Conservation (phyloP, 192 early-diverging fungal species). For the Backusella circina region DNA sequence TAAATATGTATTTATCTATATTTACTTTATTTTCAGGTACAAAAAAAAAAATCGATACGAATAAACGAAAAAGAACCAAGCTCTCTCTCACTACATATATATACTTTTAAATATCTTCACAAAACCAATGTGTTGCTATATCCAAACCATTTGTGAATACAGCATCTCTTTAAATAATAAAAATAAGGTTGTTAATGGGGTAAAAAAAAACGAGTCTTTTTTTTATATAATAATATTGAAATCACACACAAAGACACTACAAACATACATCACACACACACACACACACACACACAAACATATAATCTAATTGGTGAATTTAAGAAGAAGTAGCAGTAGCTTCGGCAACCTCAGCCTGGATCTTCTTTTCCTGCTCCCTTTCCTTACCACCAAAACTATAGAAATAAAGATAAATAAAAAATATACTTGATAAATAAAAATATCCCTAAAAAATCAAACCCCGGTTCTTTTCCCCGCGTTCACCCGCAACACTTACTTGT, state of each 20-base stretch:
- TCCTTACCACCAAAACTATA: slow-evolving; percentile 41
- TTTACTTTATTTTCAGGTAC: background rate
- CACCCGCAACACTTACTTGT: slow-evolving; percentile 52
- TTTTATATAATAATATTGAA: background rate
- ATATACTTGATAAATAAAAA: background rate
- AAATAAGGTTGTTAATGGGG: background rate
- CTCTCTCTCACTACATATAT: background rate
- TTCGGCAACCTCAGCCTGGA: background rate
- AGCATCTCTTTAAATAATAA: background rate
- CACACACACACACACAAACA: background rate
- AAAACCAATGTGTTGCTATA: background rate
- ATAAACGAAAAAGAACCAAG: background rate
- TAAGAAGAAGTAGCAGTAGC: background rate
- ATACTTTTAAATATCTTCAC: background rate
- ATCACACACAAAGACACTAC: background rate
- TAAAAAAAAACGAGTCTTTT: background rate
- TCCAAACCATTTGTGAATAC: background rate
- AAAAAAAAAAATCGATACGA: background rate
- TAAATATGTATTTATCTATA: background rate
- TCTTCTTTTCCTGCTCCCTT: slow-evolving; percentile 1
- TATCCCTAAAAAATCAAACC: background rate
- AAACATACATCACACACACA: background rate
- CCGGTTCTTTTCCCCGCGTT: background rate
- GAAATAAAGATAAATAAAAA: background rate
- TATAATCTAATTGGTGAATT: background rate